These are phyloP conservation scores for Rhazya stricta DNA, from an alignment of 257 asterid species.

Conservation along the genomic window DNA sequence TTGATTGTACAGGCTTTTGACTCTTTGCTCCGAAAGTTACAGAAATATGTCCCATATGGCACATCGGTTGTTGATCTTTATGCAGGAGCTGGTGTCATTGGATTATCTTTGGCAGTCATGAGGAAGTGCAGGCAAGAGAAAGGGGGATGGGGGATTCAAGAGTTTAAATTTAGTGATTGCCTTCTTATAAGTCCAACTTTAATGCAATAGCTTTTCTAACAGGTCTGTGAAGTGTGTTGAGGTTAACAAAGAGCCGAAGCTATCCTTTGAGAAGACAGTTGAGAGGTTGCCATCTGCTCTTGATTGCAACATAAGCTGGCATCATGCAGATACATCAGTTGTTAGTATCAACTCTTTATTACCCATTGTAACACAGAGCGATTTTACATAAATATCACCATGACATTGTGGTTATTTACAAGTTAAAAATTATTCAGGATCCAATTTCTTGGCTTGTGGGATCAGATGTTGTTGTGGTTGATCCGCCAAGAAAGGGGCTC, in stretches of 20 bases:
- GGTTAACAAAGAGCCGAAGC: slow-evolving; percentile 82
- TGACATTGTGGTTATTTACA: neutral
- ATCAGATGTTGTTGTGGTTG: slow-evolving; percentile 90
- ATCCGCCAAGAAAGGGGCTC: slow-evolving; percentile 94
- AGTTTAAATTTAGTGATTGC: slow-evolving; percentile 3
- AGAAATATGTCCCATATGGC: slow-evolving; percentile 71
- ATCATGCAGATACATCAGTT: slow-evolving; percentile 76
- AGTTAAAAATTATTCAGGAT: slow-evolving; percentile 42
- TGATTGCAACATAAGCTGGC: slow-evolving; percentile 88
- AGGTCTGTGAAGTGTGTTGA: slow-evolving; percentile 96
- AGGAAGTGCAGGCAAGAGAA: slow-evolving; percentile 72
- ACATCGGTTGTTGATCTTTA: slow-evolving; percentile 90
- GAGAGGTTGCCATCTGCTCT: slow-evolving; percentile 58
- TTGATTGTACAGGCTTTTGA: slow-evolving; percentile 70
- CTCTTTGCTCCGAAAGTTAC: slow-evolving; percentile 70
- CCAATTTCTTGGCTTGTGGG: slow-evolving; percentile 89
- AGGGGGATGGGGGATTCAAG: slow-evolving; percentile 13
- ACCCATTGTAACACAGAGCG: neutral
- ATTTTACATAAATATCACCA: neutral
- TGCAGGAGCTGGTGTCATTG: slow-evolving; percentile 98
- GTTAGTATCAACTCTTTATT: slow-evolving; percentile 31
- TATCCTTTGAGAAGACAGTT: slow-evolving; percentile 79
- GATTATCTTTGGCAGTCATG: slow-evolving; percentile 73
- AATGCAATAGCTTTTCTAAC: slow-evolving; percentile 10
- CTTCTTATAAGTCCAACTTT: neutral